Percentiles rank a stretch among this genome's conserved stretches.
Conservation (phyloP, 192 early-diverging fungal species). For the Coemansia pectinata region DNA sequence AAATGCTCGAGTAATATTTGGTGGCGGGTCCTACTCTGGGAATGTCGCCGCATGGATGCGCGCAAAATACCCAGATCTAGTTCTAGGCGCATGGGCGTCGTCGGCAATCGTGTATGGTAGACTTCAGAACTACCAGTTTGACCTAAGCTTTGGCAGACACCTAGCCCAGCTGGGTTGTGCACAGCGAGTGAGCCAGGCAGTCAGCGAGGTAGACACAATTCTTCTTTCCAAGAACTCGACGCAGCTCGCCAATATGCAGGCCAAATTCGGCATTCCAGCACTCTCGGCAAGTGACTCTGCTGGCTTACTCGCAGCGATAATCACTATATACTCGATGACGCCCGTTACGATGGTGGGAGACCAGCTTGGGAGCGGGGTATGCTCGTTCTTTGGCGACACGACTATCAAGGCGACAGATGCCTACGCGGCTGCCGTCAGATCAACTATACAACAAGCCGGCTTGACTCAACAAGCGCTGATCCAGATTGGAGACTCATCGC, state of each 20-base stretch:
- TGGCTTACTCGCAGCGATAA: constrained; percentile 26
- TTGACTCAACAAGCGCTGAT: constrained; percentile 26
- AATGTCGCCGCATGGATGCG: constrained; percentile 77
- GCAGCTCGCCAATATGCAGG: constrained; percentile 15
- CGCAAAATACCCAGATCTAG: constrained; percentile 61
- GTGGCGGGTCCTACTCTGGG: constrained; percentile 73
- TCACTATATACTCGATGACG: constrained; percentile 21
- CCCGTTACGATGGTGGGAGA: constrained; percentile 11
- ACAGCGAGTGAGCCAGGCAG: constrained; percentile 24
- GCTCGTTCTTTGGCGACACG: constrained; percentile 21
- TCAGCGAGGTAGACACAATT: constrained; percentile 49
- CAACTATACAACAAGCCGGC: constrained; percentile 15
- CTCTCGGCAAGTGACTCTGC: constrained; percentile 34
- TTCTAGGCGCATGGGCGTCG: constrained; percentile 65
- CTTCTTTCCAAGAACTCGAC: constrained; percentile 16
- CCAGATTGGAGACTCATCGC: constrained; percentile 36
- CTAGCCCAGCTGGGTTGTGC: constrained; percentile 39
- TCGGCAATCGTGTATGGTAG: constrained; percentile 68
- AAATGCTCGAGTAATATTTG: constrained; percentile 61
- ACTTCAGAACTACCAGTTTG: constrained; percentile 63
- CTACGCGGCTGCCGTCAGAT: constrained; percentile 28
- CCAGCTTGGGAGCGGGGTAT: constrained; percentile 18
- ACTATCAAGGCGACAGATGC: constrained; percentile 15
- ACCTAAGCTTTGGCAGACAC: constrained; percentile 46
- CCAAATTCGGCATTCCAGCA: constrained; percentile 25